Base-by-base conservation (phyloP, 179 eudicot genomes). In the Corrigiola litoralis region DNA sequence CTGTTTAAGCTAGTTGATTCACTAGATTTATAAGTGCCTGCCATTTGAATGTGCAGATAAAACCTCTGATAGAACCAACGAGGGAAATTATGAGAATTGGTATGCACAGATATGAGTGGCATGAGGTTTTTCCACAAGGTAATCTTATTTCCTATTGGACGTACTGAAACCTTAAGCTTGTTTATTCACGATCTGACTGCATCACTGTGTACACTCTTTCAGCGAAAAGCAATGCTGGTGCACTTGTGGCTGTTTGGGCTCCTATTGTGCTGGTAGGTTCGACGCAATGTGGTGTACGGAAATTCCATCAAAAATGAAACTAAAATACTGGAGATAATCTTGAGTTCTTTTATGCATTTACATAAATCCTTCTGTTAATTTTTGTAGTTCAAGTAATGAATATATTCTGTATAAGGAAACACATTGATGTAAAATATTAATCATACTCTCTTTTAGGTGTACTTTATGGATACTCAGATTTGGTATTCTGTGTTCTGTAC, bases 401-500 rank as follows among this genome's bases (percentile, higher is more conserved):
- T 56, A 21, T 18, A 1, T 24, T 20, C 32, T 21, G 25, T 12
- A 18, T 16, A 6, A 6, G 53, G 32, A 4, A 58, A 33, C 13
- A 50, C 4, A 1, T 34, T 8, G 63, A 18, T n/a, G 16, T 64
- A 17, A 23, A 2, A 28, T 56, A 16, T 38, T 16, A 54, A 28
- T 18, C 9, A 27, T n/a, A 40, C 17, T 53, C 5, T 67, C 32
- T 45, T 79, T 67, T 73, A 95, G 99, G 90, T 95, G 47, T 95
- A 88, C 71, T 88, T 95, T 77, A 95, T 95, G 99, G 99, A 95
- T 71, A 77, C 85, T 37, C 99, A 95, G 75, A 91, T 95, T 56
- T 95, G 99, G 99, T 95, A 95, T 85, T 95, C 99, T 61, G 90
- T 95, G 68, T 86, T 83, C 72, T 95, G 99, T 72, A 71, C 99